phyloP scores from a whole-genome alignment of 768 basidiomycete genomes.

The Auricularia auricula-judae region DNA sequence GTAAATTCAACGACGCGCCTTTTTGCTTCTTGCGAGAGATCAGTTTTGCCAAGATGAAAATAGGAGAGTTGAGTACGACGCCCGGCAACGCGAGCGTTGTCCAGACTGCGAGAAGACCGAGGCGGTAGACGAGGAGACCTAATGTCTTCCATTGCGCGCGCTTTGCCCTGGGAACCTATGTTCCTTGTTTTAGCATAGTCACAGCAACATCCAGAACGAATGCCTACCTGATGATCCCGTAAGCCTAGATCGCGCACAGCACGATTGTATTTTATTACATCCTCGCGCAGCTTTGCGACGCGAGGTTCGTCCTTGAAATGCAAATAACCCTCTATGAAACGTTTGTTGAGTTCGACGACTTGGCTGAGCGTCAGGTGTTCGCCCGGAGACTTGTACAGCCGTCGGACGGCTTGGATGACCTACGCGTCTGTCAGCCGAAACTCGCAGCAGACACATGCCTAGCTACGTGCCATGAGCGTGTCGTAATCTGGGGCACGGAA shows the following conservation, averaged over 20 bases:
- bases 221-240: conserved; percentile 78
- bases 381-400: conserved; percentile 88
- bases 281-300: conserved; percentile 64
- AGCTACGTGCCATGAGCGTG: conserved; percentile 80
- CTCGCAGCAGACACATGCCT: background rate
- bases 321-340: conserved; percentile 85
- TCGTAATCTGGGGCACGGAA: conserved; percentile 94
- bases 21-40: conserved; percentile 85
- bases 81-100: conserved; percentile 79
- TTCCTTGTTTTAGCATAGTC: background rate
- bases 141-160: conserved; percentile 81
- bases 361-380: conserved; percentile 90
- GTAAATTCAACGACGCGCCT: conserved; percentile 33
- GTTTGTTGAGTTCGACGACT: conserved; percentile 88
- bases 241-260: conserved; percentile 80
- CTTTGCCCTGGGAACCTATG: conserved; percentile 75
- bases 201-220: background rate
- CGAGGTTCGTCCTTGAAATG: conserved; percentile 89
- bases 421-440: conserved; percentile 20
- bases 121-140: conserved; percentile 72
- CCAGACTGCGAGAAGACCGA: conserved; percentile 71
- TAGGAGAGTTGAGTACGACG: conserved; percentile 81
- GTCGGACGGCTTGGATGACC: conserved; percentile 91
- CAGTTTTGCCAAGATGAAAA: conserved; percentile 82
- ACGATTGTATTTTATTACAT: conserved; percentile 86